phyloP scores from a whole-genome alignment of 139 green algal species.

The Volvox africanus region DNA sequence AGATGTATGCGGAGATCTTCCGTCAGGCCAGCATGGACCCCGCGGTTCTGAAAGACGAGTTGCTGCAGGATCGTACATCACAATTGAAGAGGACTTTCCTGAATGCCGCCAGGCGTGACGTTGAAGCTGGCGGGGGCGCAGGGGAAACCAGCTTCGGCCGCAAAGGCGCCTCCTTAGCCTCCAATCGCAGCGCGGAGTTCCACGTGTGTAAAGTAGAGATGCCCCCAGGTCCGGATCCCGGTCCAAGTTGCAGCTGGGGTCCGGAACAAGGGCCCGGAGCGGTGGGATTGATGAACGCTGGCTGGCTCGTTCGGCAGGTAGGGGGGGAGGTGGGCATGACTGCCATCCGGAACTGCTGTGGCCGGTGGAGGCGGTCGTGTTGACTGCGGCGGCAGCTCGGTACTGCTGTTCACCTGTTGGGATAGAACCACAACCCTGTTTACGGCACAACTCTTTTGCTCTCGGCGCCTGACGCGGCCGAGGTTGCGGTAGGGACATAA shows the following conservation, averaged over 20 bases:
- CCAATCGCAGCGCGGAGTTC: neutral
- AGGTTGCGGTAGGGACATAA: no score
- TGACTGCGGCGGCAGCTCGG: no score
- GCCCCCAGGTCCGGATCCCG: neutral
- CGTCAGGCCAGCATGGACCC: neutral
- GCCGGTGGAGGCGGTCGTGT: no score
- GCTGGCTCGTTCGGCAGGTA: no score
- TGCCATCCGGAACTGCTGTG: no score
- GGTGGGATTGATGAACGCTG: no score
- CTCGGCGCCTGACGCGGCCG: no score
- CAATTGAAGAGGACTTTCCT: neutral
- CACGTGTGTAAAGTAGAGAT: neutral
- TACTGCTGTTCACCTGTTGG: no score
- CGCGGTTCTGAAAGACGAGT: neutral
- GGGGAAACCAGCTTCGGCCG: neutral
- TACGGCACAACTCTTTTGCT: no score
- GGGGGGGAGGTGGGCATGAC: no score
- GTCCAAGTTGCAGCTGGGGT: neutral
- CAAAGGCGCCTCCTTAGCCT: neutral
- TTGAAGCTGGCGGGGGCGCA: no score
- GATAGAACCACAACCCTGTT: no score
- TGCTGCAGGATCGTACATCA: neutral
- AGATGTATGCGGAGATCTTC: conserved; percentile 6
- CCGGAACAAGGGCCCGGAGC: neutral
- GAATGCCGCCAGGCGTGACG: neutral